A percentile compares a stretch with the other conserved stretches of the same genome.
Conservation (phyloP, 2,329 filamentous ascomycete genomes). For the Aureobasidium lini region DNA sequence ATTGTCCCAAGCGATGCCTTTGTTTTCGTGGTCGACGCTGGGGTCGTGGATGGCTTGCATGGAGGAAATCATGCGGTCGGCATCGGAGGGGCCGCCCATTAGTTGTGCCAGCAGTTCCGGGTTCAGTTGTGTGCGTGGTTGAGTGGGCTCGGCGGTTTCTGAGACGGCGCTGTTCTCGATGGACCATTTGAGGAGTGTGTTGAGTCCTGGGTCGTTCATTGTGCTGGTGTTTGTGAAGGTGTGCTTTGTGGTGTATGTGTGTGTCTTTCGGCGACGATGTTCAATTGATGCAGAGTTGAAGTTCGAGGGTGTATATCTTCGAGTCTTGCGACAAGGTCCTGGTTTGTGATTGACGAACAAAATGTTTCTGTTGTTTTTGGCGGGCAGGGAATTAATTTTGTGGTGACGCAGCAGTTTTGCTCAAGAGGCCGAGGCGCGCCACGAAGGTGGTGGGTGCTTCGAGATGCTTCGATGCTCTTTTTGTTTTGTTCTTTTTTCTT, state of each 20-base stretch:
- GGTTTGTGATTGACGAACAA: not conserved
- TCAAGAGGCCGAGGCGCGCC: not conserved
- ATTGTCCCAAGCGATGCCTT: slow-evolving; percentile 84
- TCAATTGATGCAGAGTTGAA: not conserved
- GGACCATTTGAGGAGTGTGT: slow-evolving; percentile 74
- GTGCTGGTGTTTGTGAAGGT: slow-evolving; percentile 1
- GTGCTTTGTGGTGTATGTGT: not conserved
- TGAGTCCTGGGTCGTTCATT: slow-evolving; percentile 57
- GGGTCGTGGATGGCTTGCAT: slow-evolving; percentile 66
- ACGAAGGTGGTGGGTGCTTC: slow-evolving; percentile 14
- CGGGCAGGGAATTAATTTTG: slow-evolving; percentile 2
- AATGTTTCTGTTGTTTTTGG: not conserved
- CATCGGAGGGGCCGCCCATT: slow-evolving; percentile 78
- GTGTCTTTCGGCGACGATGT: not conserved
- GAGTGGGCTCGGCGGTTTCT: slow-evolving; percentile 18
- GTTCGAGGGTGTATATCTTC: too few species aligned
- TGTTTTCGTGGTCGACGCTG: slow-evolving; percentile 63
- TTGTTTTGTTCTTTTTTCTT: not conserved
- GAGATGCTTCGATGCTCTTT: slow-evolving; percentile 14
- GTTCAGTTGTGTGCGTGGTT: slow-evolving; percentile 41
- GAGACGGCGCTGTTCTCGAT: slow-evolving; percentile 53
- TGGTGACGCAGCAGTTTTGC: slow-evolving; percentile 7
- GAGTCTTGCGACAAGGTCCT: not conserved
- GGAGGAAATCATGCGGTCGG: slow-evolving; percentile 80
- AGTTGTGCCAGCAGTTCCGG: slow-evolving; percentile 65